Conservation (phyloP, 768 basidiomycete genomes). For the Rhodocollybia butyracea region DNA sequence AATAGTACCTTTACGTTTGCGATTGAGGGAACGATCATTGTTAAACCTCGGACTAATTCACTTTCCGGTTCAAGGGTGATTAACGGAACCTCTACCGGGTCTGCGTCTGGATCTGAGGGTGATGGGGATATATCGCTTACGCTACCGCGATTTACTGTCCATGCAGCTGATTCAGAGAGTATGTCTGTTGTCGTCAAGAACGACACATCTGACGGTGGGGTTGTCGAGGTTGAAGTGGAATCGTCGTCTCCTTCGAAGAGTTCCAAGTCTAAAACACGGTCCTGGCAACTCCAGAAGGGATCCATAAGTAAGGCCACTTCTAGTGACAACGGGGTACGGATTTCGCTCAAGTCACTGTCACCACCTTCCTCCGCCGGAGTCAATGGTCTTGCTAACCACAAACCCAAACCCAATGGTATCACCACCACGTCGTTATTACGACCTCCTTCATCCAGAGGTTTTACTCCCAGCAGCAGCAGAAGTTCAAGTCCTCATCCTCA, state of each 20-base stretch:
- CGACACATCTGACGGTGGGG: slow-evolving; percentile 44
- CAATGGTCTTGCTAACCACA: slow-evolving; percentile 12
- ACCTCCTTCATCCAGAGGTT: slow-evolving; percentile 25
- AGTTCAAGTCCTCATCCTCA: slow-evolving; percentile 9
- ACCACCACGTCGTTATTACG: too few species aligned
- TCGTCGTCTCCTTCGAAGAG: slow-evolving; percentile 27
- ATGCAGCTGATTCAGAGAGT: slow-evolving; percentile 63
- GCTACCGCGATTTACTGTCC: slow-evolving; percentile 66
- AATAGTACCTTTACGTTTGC: slow-evolving; percentile 64
- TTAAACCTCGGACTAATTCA: slow-evolving; percentile 44
- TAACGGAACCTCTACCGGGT: neutral
- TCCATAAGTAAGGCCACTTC: slow-evolving; percentile 40
- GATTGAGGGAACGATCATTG: slow-evolving; percentile 61
- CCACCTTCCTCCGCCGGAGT: slow-evolving; percentile 47
- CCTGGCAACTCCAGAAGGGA: slow-evolving; percentile 56
- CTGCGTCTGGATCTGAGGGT: slow-evolving; percentile 6
- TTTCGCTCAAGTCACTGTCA: slow-evolving; percentile 59
- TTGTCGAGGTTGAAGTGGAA: slow-evolving; percentile 61
- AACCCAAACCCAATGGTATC: slow-evolving; percentile 11
- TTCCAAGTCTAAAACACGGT: neutral
- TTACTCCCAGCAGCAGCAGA: slow-evolving; percentile 31
- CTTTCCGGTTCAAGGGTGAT: slow-evolving; percentile 25
- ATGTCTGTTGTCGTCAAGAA: slow-evolving; percentile 59
- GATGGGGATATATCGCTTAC: slow-evolving; percentile 38
- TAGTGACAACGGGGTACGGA: slow-evolving; percentile 13